phyloP scores from a whole-genome alignment of 306 rosid genomes.

The Quercus suber region DNA sequence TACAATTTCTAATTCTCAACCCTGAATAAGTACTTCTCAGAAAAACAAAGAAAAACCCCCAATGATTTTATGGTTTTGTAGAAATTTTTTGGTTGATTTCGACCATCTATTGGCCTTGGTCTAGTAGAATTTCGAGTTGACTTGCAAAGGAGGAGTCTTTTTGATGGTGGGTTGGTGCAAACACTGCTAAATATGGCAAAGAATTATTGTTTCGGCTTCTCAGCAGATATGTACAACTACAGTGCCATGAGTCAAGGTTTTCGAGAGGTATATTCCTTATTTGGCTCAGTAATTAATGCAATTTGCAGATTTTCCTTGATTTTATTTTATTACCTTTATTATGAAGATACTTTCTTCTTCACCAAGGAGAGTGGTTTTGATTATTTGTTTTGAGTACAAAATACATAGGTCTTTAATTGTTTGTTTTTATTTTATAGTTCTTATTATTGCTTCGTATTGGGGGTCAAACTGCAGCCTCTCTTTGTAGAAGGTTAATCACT shows the following conservation, averaged over 20 bases:
- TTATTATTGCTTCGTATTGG: slow-evolving; percentile 21
- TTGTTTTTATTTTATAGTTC: neutral
- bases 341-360: neutral
- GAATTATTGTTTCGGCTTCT: slow-evolving; percentile 25
- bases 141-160: slow-evolving; percentile 1
- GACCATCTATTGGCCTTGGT: neutral
- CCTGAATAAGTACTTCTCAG: neutral
- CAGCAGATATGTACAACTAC: slow-evolving; percentile 7
- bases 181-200: slow-evolving; percentile 29
- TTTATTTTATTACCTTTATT: slow-evolving; percentile 7
- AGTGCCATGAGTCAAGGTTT: slow-evolving; percentile 5
- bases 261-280: slow-evolving; percentile 21
- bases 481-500: slow-evolving; percentile 20
- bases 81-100: neutral
- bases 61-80: neutral
- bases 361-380: slow-evolving; percentile 10
- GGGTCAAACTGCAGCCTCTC: slow-evolving; percentile 17
- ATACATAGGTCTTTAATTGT: neutral
- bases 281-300: slow-evolving; percentile 19
- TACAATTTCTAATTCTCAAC: neutral
- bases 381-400: neutral
- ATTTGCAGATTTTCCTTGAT: slow-evolving; percentile 8
- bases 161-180: neutral
- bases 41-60: neutral
- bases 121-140: neutral